phyloP scores from a whole-genome alignment of 1,284 basidiomycete genomes.

The Caloboletus inedulis region DNA sequence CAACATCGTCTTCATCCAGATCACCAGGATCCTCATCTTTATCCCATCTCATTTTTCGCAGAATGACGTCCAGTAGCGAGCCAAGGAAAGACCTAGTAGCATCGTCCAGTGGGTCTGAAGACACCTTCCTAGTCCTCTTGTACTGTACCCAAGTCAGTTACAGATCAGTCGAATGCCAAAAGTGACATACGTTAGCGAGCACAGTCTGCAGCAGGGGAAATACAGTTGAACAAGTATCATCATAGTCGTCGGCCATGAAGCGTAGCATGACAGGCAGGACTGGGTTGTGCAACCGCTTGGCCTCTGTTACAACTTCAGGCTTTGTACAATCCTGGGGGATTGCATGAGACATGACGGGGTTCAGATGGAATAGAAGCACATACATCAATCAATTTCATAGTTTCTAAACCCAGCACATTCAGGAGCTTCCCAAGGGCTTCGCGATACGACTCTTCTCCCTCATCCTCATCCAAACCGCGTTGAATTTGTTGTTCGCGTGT shows the following conservation, averaged over 20 bases:
- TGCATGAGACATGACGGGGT: slow-evolving; percentile 6
- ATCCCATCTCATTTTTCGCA: slow-evolving; percentile 94
- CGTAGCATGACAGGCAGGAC: slow-evolving; percentile 81
- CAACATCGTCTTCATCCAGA: slow-evolving; percentile 85
- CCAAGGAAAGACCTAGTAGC: slow-evolving; percentile 79
- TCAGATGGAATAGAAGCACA: slow-evolving; percentile 5
- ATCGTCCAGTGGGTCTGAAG: slow-evolving; percentile 64
- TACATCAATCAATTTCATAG: slow-evolving; percentile 83
- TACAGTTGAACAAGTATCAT: slow-evolving; percentile 82
- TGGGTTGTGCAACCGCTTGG: slow-evolving; percentile 64
- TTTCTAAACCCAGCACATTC: slow-evolving; percentile 81
- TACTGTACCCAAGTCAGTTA: slow-evolving; percentile 48
- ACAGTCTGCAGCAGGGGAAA: slow-evolving; percentile 78
- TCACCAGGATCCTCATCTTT: slow-evolving; percentile 78
- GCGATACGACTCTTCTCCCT: slow-evolving; percentile 81
- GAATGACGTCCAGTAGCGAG: slow-evolving; percentile 75
- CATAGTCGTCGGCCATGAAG: slow-evolving; percentile 87
- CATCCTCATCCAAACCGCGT: slow-evolving; percentile 65
- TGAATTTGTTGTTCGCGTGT: slow-evolving; percentile 68
- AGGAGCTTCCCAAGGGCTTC: slow-evolving; percentile 87
- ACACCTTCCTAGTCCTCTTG: slow-evolving; percentile 72
- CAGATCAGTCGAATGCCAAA: background rate
- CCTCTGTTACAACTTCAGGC: slow-evolving; percentile 65
- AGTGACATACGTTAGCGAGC: slow-evolving; percentile 63
- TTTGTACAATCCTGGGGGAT: slow-evolving; percentile 54